Conservation (phyloP, 1,284 basidiomycete genomes). For the Puccinia triticina region DNA sequence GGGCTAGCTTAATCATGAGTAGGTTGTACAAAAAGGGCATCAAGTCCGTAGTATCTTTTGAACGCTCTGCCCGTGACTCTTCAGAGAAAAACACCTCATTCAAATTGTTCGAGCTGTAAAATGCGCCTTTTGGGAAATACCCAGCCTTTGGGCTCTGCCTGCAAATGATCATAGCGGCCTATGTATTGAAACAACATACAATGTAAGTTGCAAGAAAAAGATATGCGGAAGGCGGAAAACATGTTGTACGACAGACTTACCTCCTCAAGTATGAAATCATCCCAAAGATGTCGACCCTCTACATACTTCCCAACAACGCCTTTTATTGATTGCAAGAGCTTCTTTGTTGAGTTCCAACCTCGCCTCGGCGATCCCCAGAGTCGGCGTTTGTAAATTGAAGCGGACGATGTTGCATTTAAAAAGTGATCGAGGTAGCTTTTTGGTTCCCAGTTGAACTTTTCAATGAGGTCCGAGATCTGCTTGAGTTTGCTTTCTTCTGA, state of each 20-base stretch:
- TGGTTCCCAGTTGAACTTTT: background rate
- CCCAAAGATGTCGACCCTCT: background rate
- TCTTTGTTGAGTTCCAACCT: background rate
- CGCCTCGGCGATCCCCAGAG: background rate
- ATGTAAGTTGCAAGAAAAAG: background rate
- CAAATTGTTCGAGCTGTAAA: background rate
- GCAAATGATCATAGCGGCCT: background rate
- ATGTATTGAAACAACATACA: background rate
- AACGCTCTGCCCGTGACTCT: background rate
- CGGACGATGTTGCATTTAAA: background rate
- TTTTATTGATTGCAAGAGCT: background rate
- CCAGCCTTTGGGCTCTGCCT: background rate
- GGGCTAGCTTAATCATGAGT: background rate
- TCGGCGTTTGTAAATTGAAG: background rate
- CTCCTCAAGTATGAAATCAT: conserved; percentile 6
- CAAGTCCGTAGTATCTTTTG: background rate
- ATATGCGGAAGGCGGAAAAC: background rate
- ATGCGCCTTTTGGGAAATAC: background rate
- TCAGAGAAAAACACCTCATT: background rate
- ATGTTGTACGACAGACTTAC: no score
- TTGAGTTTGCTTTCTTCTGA: background rate
- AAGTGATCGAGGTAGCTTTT: background rate
- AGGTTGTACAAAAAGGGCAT: conserved; percentile 30
- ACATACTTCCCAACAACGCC: background rate
- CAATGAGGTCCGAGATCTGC: background rate